Percentiles rank a stretch among this genome's conserved stretches.
Evolutionary conservation across 257 asterid species (phyloP).

Genomic region (Coffea canephora): DNA sequence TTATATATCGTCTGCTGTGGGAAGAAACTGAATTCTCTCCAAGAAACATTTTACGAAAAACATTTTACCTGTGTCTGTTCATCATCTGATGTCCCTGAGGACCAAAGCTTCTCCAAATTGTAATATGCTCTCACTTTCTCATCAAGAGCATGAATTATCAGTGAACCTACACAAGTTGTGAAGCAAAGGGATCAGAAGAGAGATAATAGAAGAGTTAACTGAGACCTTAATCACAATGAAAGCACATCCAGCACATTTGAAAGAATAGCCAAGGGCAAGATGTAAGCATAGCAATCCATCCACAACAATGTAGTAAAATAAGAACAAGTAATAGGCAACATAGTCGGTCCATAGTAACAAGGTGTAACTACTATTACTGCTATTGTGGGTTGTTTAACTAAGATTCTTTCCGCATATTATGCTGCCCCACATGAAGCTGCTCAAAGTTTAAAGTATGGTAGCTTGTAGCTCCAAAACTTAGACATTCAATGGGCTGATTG

Average conservation of each 20-base stretch:
- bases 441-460: background rate
- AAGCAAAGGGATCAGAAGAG: background rate
- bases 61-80: slow-evolving; percentile 42
- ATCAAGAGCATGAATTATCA: slow-evolving; percentile 84
- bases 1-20: background rate
- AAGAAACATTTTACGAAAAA: background rate
- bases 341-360: background rate
- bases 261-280: too few relatives aligned
- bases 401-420: background rate
- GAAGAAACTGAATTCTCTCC: background rate
- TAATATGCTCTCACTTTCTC: slow-evolving; percentile 93
- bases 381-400: background rate
- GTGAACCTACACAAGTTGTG: slow-evolving; percentile 40
- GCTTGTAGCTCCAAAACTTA: background rate
- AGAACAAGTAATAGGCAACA: background rate
- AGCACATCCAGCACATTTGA: background rate
- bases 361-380: background rate
- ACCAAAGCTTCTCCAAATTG: slow-evolving; percentile 85
- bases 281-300: background rate
- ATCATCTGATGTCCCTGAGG: slow-evolving; percentile 31
- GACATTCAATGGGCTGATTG: background rate
- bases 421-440: background rate
- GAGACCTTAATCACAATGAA: background rate
- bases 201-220: slow-evolving; percentile 6
- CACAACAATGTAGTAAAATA: too few relatives aligned